phyloP scores from a whole-genome alignment of 805 yeast species.

The Suhomyces sp. region DNA sequence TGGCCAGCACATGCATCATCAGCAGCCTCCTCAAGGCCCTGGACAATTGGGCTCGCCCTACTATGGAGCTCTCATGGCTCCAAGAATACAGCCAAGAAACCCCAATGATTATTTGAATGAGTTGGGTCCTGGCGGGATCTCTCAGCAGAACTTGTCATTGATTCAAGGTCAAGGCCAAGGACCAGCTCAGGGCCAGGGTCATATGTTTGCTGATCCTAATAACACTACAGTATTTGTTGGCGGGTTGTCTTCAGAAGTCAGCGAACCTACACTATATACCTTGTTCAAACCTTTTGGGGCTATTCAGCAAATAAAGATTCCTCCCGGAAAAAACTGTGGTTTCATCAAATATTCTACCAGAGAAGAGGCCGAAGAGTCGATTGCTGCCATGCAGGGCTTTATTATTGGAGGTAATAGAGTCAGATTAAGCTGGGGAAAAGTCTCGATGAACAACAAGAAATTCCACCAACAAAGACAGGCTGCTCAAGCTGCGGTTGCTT shows the following conservation, averaged over 20 bases:
- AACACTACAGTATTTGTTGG: conserved; percentile 80
- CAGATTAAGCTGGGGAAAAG: conserved; percentile 85
- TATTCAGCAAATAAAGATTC: conserved; percentile 67
- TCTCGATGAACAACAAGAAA: conserved; percentile 30
- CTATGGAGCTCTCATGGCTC: conserved; percentile 6
- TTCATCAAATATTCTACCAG: conserved; percentile 80
- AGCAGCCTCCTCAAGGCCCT: background rate
- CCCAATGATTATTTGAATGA: background rate
- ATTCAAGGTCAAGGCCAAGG: conserved; percentile 3
- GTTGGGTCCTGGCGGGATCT: background rate
- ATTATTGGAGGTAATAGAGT: conserved; percentile 82
- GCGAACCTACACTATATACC: conserved; percentile 57
- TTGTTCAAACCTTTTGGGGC: conserved; percentile 74
- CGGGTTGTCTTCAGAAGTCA: conserved; percentile 62
- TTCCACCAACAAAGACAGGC: conserved; percentile 29
- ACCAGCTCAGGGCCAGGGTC: conserved; percentile 4
- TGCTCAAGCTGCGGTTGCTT: conserved; percentile 35
- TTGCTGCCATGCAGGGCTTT: conserved; percentile 84
- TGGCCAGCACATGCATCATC: background rate
- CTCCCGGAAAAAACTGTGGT: conserved; percentile 82
- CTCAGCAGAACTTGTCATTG: background rate
- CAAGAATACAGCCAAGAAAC: background rate
- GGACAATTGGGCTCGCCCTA: background rate
- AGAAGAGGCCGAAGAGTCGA: conserved; percentile 81
- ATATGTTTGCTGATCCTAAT: conserved; percentile 49